Evolutionary conservation across 306 rosid genomes (phyloP).

Genomic region (Cajanus cajan): DNA sequence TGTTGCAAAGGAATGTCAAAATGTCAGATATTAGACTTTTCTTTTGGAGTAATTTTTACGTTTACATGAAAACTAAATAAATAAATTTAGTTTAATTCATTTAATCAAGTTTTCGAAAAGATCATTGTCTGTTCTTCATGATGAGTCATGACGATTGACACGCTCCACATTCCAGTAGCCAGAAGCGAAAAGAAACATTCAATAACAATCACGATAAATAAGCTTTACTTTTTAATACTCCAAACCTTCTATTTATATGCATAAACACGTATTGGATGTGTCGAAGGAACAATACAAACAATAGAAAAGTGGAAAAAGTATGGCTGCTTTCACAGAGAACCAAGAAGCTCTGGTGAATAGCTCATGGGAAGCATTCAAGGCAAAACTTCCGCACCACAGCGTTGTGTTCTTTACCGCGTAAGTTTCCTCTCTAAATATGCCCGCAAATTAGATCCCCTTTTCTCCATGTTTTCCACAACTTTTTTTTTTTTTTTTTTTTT

Average conservation of each 20-base stretch:
- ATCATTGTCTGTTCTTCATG: neutral
- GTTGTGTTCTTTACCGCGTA: conserved; percentile 32
- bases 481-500: too few relatives aligned
- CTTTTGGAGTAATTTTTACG: too few relatives aligned
- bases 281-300: neutral
- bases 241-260: neutral
- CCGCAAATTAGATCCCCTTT: too few relatives aligned
- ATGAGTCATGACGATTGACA: neutral
- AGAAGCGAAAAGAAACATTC: too few relatives aligned
- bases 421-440: neutral
- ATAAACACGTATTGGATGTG: neutral
- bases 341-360: conserved; percentile 28
- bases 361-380: conserved; percentile 19
- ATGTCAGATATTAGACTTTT: too few relatives aligned
- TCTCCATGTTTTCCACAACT: too few relatives aligned
- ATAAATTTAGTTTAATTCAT: too few relatives aligned
- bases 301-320: neutral
- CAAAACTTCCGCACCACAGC: conserved; percentile 24
- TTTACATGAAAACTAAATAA: too few relatives aligned
- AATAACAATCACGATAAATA: too few relatives aligned
- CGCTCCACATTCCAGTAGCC: too few relatives aligned
- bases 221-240: too few relatives aligned
- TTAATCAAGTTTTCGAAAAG: neutral
- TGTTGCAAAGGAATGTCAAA: too few relatives aligned
- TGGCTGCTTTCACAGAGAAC: conserved; percentile 21